Base-by-base conservation (phyloP, 2,329 filamentous ascomycete genomes). In the Didymella sp. region DNA sequence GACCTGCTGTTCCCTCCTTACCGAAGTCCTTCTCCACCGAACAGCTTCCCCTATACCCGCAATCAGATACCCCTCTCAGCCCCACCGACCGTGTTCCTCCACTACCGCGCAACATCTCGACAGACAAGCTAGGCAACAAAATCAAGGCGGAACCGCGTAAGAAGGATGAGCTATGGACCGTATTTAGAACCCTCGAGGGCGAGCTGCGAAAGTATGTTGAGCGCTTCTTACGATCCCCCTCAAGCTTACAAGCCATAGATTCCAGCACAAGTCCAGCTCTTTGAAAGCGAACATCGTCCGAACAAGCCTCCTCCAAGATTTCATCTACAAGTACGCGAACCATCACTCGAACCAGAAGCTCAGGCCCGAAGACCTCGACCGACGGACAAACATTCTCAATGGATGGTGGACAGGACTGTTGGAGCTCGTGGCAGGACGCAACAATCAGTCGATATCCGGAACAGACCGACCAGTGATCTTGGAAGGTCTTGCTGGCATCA, bases 351-450 rank as follows among this genome's bases (percentile, higher is more conserved):
- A 86, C 66, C 81, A 80, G 61, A 79, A 74, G 15, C 80, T 96
- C 42, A 80, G 85, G n/a, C 82, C 91, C 2, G 91, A 96, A 77
- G 91, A 96, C 72, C 77, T 96, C 41, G 92, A 97, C 68, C 85
- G 89, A 31, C 85, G 93, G 58, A 85, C 89, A 2, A 87, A 87
- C 41, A 91, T 96, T 44, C 78, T 96, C 56, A 91, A 95, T 73
- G 93, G 91, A 71, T 97, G 93, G 93, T 97, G 93, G 93, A 88
- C 83, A 40, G 88, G 86, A 1, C 80, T 96, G 35, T 78, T 96
- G 53, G 92, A 95, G 58, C 87, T 96, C 80, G 84, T 96, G 22
- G 88, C 92, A 63, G 89, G 89, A 28, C 84, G 85, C 59, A 85
- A 88, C 71, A 88, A 88, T 53, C 89, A 92, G 67, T 88, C 89